Evolutionary conservation across 805 yeast genomes (phyloP).

Genomic region (Sugiyamaella lignohabitans): DNA sequence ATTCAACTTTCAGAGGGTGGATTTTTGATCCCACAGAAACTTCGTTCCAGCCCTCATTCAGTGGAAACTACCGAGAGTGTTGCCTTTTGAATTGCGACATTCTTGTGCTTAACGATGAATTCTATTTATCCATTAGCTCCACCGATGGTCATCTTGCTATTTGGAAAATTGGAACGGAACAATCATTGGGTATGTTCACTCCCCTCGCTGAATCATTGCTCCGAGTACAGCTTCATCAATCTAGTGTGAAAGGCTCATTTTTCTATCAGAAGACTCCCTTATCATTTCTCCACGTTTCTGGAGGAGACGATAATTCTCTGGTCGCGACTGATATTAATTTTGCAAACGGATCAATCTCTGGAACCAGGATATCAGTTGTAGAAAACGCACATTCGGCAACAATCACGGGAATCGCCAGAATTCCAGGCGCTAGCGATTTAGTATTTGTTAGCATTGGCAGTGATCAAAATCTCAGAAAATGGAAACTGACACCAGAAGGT

Average conservation of each 20-base stretch:
- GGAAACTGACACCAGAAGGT: conserved; percentile 41
- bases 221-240: conserved; percentile 59
- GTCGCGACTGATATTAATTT: conserved; percentile 37
- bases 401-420: conserved; percentile 54
- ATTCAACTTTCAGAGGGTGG: conserved; percentile 70
- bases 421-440: conserved; percentile 25
- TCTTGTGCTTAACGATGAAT: conserved; percentile 26
- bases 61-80: conserved; percentile 52
- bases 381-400: conserved; percentile 79
- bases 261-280: conserved; percentile 19
- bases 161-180: conserved; percentile 34
- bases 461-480: conserved; percentile 68
- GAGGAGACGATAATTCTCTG: conserved; percentile 90
- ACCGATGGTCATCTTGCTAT: conserved; percentile 76
- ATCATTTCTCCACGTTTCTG: conserved; percentile 46
- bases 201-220: neutral
- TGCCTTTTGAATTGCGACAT: conserved; percentile 65
- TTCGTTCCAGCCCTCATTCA: neutral
- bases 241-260: conserved; percentile 67
- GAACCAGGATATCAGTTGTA: conserved; percentile 26
- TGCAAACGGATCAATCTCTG: conserved; percentile 20
- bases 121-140: conserved; percentile 51
- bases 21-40: conserved; percentile 39
- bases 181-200: conserved; percentile 11
- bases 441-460: conserved; percentile 59